phyloP scores from a whole-genome alignment of 768 basidiomycete species.

The Chalciporus chontae region DNA sequence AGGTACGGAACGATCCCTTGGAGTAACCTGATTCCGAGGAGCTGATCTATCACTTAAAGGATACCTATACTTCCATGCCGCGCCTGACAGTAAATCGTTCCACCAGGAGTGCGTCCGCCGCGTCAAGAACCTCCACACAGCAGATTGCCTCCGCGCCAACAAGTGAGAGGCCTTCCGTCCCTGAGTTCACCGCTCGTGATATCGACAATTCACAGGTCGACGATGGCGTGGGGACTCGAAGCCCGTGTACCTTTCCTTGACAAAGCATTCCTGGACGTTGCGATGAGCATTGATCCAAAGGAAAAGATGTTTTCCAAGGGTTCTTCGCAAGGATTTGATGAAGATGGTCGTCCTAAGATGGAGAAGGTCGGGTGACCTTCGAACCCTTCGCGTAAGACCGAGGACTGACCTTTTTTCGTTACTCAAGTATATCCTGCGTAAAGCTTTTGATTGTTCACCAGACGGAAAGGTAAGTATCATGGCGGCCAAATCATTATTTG shows the following conservation, averaged over 20 bases:
- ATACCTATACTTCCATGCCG: conserved; percentile 99
- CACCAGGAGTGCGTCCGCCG: conserved; percentile 94
- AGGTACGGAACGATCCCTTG: conserved; percentile 45
- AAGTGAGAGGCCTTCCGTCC: conserved; percentile 53
- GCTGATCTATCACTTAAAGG: conserved; percentile 43
- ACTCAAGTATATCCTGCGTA: conserved; percentile 84
- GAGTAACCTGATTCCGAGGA: background rate
- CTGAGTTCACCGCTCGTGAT: background rate
- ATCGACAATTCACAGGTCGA: conserved; percentile 56
- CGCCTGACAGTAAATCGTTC: conserved; percentile 83
- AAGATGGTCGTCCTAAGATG: conserved; percentile 87
- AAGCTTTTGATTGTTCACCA: conserved; percentile 87
- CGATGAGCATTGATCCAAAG: conserved; percentile 86
- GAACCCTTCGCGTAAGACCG: conserved; percentile 3
- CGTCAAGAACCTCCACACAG: conserved; percentile 95
- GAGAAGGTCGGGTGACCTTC: conserved; percentile 69
- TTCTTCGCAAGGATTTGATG: conserved; percentile 64
- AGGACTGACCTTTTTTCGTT: conserved; percentile 13
- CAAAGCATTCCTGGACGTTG: conserved; percentile 89
- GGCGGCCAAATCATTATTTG: background rate
- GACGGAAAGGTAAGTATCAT: conserved; percentile 58
- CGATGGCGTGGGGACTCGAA: conserved; percentile 99
- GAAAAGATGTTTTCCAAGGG: conserved; percentile 91
- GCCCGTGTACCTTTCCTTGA: conserved; percentile 99
- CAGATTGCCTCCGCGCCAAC: conserved; percentile 97